Evolutionary conservation across 2,329 filamentous ascomycete genomes (phyloP).

Genomic region (Fusarium setosum): DNA sequence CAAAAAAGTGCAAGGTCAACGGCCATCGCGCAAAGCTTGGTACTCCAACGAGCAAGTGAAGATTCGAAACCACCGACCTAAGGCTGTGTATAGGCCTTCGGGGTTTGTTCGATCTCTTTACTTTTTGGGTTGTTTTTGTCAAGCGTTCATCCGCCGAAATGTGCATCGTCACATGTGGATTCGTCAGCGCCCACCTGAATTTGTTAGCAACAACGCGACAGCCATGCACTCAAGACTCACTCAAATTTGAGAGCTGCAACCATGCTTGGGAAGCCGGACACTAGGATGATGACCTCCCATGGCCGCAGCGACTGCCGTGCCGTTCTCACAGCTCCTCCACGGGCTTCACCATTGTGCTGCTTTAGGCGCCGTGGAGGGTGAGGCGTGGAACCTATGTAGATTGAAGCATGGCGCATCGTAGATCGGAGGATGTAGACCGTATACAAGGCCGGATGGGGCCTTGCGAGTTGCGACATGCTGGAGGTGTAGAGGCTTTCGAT

Average conservation of each 20-base stretch:
- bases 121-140: conserved; percentile 58
- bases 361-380: conserved; percentile 85
- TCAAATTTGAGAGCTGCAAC: conserved; percentile 94
- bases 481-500: neutral
- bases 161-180: conserved; percentile 83
- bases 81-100: conserved; percentile 70
- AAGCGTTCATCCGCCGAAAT: conserved; percentile 75
- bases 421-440: conserved; percentile 94
- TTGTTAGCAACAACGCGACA: conserved; percentile 5
- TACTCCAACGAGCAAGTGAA: conserved; percentile 83
- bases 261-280: conserved; percentile 89
- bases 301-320: conserved; percentile 75
- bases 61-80: conserved; percentile 77
- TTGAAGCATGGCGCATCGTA: conserved; percentile 73
- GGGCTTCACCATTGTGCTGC: conserved; percentile 89
- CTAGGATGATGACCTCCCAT: conserved; percentile 90
- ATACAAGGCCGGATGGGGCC: conserved; percentile 87
- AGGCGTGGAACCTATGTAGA: conserved; percentile 94
- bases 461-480: conserved; percentile 55
- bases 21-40: conserved; percentile 88
- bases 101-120: conserved; percentile 65
- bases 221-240: conserved; percentile 59
- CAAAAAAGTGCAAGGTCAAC: conserved; percentile 82
- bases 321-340: conserved; percentile 85
- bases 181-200: conserved; percentile 88